A percentile compares a stretch with the other conserved stretches of the same genome.
Evolutionary conservation across 2,329 filamentous ascomycete genomes (phyloP).

Genomic region (Fusarium siculi): DNA sequence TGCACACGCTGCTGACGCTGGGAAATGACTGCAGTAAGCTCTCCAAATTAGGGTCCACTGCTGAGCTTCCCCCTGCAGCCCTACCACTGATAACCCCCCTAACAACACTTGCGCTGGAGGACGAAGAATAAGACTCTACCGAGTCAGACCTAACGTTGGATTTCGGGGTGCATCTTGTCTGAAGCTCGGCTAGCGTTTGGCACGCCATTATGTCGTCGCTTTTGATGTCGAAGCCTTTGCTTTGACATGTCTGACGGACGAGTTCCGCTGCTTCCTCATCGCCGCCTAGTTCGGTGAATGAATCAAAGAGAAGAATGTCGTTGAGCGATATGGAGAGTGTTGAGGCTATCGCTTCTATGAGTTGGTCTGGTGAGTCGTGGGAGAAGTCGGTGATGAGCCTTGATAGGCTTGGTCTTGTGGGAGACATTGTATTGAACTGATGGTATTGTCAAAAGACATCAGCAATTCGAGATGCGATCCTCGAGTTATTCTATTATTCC

Average conservation of each 20-base stretch:
- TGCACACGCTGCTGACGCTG: conserved; percentile 54
- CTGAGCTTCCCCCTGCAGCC: conserved; percentile 12
- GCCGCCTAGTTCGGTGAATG: conserved; percentile 58
- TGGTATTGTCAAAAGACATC: background rate
- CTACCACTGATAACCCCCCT: conserved; percentile 6
- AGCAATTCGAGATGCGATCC: background rate
- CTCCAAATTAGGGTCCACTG: conserved; percentile 45
- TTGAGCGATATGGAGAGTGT: conserved; percentile 49
- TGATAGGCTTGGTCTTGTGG: conserved; percentile 27
- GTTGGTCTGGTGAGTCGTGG: conserved; percentile 42
- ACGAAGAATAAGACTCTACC: conserved; percentile 12
- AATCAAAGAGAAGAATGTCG: conserved; percentile 52
- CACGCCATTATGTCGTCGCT: conserved; percentile 56
- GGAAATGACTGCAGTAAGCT: conserved; percentile 53
- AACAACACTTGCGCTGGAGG: background rate
- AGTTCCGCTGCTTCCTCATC: conserved; percentile 48
- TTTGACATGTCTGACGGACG: conserved; percentile 29
- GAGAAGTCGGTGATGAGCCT: conserved; percentile 39
- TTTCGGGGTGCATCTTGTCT: conserved; percentile 49
- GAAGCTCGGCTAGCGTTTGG: conserved; percentile 57
- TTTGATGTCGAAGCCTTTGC: conserved; percentile 47
- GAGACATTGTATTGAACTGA: conserved; percentile 11
- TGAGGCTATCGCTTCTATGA: conserved; percentile 50
- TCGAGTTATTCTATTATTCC: background rate
- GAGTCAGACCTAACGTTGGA: conserved; percentile 6